These are phyloP conservation scores for Heliamphora pulchella DNA, from an alignment of 179 eudicot species.

Conservation along the genomic window DNA sequence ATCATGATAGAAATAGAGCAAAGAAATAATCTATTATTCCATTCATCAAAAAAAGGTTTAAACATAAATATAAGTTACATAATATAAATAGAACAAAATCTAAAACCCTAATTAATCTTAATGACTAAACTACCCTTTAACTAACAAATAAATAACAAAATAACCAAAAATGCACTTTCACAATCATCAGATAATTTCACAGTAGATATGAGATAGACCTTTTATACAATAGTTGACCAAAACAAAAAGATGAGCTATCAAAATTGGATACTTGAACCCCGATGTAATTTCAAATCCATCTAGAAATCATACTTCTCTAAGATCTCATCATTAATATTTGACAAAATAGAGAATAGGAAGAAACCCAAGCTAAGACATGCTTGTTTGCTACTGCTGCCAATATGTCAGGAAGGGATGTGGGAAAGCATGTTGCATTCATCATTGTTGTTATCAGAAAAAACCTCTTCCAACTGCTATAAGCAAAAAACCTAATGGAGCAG, in stretches of 20 bases:
- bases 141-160: no score
- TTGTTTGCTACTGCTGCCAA: neutral
- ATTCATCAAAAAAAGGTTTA: no score
- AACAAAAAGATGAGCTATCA: neutral
- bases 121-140: no score
- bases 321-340: neutral
- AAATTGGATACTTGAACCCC: neutral
- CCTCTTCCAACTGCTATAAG: neutral
- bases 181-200: neutral
- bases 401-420: neutral
- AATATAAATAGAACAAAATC: no score
- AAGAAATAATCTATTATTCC: no score
- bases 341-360: neutral
- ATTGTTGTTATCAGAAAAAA: neutral
- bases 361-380: neutral
- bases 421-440: neutral
- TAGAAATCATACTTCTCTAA: neutral
- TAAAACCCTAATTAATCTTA: no score
- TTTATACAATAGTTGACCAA: no score
- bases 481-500: neutral
- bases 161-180: no score
- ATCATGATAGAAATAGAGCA: no score
- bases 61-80: no score
- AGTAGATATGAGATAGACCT: neutral
- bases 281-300: neutral